phyloP scores from a whole-genome alignment of 2,329 filamentous ascomycete genomes.

The Hymenoscyphus infarciens region DNA sequence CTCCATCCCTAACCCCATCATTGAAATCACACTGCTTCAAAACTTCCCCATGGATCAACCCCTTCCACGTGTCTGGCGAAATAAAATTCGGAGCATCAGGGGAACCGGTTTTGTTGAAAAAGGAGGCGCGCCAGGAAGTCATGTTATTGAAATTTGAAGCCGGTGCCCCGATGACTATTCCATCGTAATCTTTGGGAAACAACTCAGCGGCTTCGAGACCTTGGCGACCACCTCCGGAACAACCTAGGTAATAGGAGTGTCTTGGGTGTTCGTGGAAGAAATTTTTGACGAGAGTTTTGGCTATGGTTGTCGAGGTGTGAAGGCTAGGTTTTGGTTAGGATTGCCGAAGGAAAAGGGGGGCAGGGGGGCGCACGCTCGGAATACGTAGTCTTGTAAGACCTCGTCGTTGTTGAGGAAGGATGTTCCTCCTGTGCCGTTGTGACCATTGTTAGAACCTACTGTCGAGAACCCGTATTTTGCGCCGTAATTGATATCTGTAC shows the following conservation, averaged over 20 bases:
- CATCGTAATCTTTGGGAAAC: constrained; percentile 39
- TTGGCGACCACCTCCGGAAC: constrained; percentile 47
- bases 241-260: constrained; percentile 44
- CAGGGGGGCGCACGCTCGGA: constrained; percentile 16
- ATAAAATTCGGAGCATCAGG: constrained; percentile 9
- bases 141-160: constrained; percentile 28
- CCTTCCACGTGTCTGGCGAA: constrained; percentile 3
- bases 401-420: constrained; percentile 25
- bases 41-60: constrained; percentile 37
- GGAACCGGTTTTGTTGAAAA: constrained; percentile 10
- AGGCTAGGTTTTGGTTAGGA: constrained; percentile 1
- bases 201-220: constrained; percentile 44
- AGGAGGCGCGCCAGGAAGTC: constrained; percentile 6
- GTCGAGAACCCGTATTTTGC: constrained; percentile 27
- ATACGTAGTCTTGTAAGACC: constrained; percentile 27
- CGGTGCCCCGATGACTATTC: constrained; percentile 39
- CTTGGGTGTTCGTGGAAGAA: constrained; percentile 3
- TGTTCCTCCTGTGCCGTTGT: constrained; percentile 26
- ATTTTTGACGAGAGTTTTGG: neutral
- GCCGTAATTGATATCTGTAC: constrained; percentile 21
- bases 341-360: neutral
- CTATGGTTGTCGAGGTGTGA: constrained; percentile 7
- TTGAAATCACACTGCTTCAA: constrained; percentile 47
- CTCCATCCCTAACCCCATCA: constrained; percentile 46
- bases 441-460: constrained; percentile 28